These are phyloP conservation scores for Fusarium falciforme DNA, from an alignment of 2,329 filamentous ascomycete species.

Conservation along the genomic window DNA sequence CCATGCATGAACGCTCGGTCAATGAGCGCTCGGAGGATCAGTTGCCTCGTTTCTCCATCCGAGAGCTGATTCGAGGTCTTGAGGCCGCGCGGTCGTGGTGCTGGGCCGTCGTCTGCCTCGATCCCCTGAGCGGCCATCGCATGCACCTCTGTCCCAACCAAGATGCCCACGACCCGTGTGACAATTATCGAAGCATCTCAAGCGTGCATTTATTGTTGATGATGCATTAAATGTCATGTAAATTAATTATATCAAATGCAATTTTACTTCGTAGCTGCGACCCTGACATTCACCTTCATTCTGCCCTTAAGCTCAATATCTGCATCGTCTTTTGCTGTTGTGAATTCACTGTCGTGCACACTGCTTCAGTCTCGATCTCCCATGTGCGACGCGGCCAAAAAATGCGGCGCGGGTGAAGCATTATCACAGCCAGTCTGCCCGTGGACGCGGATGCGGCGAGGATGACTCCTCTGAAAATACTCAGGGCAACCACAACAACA, in stretches of 20 bases:
- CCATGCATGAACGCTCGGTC: neutral
- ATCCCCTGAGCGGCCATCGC: constrained; percentile 16
- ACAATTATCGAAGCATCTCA: neutral
- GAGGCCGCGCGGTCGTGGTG: neutral
- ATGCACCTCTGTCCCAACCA: neutral
- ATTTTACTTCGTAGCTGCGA: neutral
- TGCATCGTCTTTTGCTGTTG: neutral
- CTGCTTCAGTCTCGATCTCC: accelerated
- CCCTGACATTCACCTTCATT: neutral
- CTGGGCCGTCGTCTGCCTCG: neutral
- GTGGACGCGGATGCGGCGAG: neutral
- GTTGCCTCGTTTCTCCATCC: neutral
- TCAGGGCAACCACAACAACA: constrained; percentile 35
- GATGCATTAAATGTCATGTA: accelerated
- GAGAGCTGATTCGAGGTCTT: neutral
- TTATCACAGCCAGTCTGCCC: neutral
- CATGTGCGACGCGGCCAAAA: neutral
- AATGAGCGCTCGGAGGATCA: neutral
- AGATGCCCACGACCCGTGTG: neutral
- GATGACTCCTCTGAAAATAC: neutral
- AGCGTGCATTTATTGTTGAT: accelerated
- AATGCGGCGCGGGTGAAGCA: neutral
- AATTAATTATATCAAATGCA: neutral
- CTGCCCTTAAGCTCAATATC: neutral
- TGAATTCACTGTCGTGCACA: accelerated